A percentile compares a stretch with the other conserved stretches of the same genome.
Evolutionary conservation across 2,329 filamentous ascomycete genomes (phyloP).

Genomic region (Colletotrichum noveboracense): DNA sequence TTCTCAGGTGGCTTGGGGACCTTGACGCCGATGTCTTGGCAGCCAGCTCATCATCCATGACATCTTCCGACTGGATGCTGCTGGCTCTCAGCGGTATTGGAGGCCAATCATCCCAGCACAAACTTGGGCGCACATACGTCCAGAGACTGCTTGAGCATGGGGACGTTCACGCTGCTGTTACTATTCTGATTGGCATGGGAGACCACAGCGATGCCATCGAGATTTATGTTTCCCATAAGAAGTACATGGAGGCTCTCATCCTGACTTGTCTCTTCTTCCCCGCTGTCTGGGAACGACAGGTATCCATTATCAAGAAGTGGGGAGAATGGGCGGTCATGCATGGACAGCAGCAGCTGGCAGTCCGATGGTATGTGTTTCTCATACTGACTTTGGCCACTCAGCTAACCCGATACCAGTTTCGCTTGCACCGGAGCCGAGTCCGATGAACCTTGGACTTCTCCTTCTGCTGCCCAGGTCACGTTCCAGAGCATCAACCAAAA

Average conservation of each 20-base stretch:
- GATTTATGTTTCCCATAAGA: conserved; percentile 89
- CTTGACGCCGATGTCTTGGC: conserved; percentile 82
- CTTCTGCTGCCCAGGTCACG: conserved; percentile 70
- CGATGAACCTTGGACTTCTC: conserved; percentile 86
- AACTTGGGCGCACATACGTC: conserved; percentile 88
- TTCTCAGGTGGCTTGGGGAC: conserved; percentile 93
- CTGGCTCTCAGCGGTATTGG: conserved; percentile 90
- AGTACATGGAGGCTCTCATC: conserved; percentile 91
- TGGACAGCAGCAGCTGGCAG: conserved; percentile 87
- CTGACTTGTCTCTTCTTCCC: conserved; percentile 85
- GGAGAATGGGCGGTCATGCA: conserved; percentile 89
- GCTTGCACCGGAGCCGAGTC: conserved; percentile 88
- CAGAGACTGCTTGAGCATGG: conserved; percentile 88
- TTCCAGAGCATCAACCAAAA: conserved; percentile 59
- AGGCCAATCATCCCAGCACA: conserved; percentile 75
- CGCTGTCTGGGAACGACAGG: conserved; percentile 88
- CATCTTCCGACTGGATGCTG: conserved; percentile 96
- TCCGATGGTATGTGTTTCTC: conserved; percentile 65
- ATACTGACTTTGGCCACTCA: not conserved
- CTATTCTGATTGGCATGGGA: conserved; percentile 90
- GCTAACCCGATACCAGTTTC: conserved; percentile 56
- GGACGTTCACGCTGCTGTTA: conserved; percentile 89
- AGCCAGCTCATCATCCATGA: conserved; percentile 84
- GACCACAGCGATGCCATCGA: conserved; percentile 95
- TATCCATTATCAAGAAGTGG: conserved; percentile 90